phyloP scores from a whole-genome alignment of 805 yeast genomes.

The Starmerella bombi region DNA sequence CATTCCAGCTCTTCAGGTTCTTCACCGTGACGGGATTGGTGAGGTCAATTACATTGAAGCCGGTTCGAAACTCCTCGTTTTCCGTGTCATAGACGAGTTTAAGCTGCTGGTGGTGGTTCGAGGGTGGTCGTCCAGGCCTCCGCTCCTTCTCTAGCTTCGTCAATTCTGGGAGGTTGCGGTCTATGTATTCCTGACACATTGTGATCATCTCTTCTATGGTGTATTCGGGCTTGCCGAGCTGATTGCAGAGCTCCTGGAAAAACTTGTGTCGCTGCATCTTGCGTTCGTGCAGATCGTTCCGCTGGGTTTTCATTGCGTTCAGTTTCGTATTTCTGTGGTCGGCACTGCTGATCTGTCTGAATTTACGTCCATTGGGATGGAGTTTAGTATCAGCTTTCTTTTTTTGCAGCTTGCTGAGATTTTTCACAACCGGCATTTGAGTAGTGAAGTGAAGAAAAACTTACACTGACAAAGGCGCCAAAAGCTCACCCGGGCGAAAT shows the following conservation, averaged over 20 bases:
- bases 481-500: no score
- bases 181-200: slow-evolving; percentile 45
- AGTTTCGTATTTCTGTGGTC: slow-evolving; percentile 68
- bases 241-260: slow-evolving; percentile 8
- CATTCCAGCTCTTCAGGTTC: slow-evolving; percentile 61
- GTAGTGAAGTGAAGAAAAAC: no score
- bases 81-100: slow-evolving; percentile 54
- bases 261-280: slow-evolving; percentile 18
- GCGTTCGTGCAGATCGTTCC: slow-evolving; percentile 37
- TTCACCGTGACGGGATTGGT: slow-evolving; percentile 46
- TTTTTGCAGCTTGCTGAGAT: slow-evolving; percentile 50
- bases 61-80: slow-evolving; percentile 47
- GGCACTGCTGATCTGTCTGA: slow-evolving; percentile 74
- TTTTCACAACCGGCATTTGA: slow-evolving; percentile 55
- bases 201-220: slow-evolving; percentile 44
- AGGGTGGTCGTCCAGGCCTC: slow-evolving; percentile 79
- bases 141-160: slow-evolving; percentile 46
- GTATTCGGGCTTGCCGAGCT: slow-evolving; percentile 30
- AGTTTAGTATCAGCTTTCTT: slow-evolving; percentile 38
- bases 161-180: slow-evolving; percentile 65
- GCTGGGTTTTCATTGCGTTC: slow-evolving; percentile 40
- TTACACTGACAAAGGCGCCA: no score
- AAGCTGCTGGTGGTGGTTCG: slow-evolving; percentile 53
- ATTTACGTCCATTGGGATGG: slow-evolving; percentile 84
- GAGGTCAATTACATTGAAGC: slow-evolving; percentile 60